A percentile compares a stretch with the other conserved stretches of the same genome.
These are phyloP conservation scores for Cercospora zeae-maydis DNA, from an alignment of 2,329 filamentous ascomycete genomes.

Conservation along the genomic window DNA sequence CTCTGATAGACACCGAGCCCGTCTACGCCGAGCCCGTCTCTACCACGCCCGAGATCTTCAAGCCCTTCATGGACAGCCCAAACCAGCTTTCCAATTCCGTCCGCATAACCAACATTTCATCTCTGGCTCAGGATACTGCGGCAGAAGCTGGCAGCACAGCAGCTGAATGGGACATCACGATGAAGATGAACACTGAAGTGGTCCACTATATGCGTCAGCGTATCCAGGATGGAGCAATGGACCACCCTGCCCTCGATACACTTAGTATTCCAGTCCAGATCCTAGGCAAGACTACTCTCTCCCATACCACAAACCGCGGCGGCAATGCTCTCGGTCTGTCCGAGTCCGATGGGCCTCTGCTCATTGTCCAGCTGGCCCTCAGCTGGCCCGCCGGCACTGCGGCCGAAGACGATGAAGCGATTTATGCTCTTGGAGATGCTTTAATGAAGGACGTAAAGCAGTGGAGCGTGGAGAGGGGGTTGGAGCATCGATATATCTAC, in stretches of 20 bases:
- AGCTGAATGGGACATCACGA: slow-evolving; percentile 7
- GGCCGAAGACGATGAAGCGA: neutral
- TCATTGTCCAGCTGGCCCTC: slow-evolving; percentile 6
- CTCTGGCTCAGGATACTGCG: neutral
- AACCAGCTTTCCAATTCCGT: slow-evolving; percentile 2
- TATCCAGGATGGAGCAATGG: neutral
- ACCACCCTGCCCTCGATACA: neutral
- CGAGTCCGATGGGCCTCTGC: slow-evolving; percentile 7
- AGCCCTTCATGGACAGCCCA: slow-evolving; percentile 5
- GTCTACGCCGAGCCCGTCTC: slow-evolving; percentile 7
- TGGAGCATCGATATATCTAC: slow-evolving; percentile 16
- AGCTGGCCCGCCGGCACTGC: slow-evolving; percentile 9
- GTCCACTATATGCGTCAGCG: slow-evolving; percentile 3
- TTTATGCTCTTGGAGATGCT: neutral
- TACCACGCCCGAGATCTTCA: slow-evolving; percentile 9
- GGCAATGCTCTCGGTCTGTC: slow-evolving; percentile 17
- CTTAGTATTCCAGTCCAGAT: slow-evolving; percentile 1
- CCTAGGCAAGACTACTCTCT: neutral
- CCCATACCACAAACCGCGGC: slow-evolving; percentile 11
- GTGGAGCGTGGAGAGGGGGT: neutral
- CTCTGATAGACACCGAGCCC: neutral
- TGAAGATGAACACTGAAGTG: slow-evolving; percentile 11
- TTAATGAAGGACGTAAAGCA: neutral
- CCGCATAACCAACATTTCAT: slow-evolving; percentile 4
- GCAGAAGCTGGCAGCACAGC: neutral